These are phyloP conservation scores for Metschnikowia colocasiae DNA, from an alignment of 805 yeast species.

Conservation along the genomic window DNA sequence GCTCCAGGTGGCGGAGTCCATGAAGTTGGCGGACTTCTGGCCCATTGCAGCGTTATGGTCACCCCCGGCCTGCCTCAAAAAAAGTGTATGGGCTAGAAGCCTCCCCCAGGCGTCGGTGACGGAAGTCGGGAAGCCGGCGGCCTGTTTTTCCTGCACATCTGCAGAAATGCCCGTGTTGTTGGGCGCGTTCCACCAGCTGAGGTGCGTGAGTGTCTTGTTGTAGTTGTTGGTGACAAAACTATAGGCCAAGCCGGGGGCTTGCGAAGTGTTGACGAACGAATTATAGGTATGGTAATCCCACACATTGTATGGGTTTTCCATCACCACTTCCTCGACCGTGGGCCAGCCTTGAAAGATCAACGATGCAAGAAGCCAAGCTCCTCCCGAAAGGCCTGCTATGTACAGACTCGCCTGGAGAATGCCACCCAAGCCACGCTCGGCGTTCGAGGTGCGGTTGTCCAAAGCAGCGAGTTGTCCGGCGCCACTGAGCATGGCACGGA, in stretches of 20 bases:
- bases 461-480: constrained; percentile 20
- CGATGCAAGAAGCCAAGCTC: constrained; percentile 76
- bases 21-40: constrained; percentile 21
- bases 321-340: constrained; percentile 54
- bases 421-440: constrained; percentile 61
- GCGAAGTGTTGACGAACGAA: constrained; percentile 26
- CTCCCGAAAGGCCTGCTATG: constrained; percentile 77
- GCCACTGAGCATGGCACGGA: constrained; percentile 33
- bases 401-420: constrained; percentile 67
- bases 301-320: constrained; percentile 28
- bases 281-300: constrained; percentile 35
- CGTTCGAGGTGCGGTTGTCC: constrained; percentile 15
- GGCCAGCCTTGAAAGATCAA: constrained; percentile 70
- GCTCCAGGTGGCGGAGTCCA: constrained; percentile 29
- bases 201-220: constrained; percentile 26
- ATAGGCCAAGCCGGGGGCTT: constrained; percentile 12
- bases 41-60: neutral
- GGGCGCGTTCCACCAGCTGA: constrained; percentile 31
- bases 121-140: constrained; percentile 66
- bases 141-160: constrained; percentile 42
- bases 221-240: constrained; percentile 24
- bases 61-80: constrained; percentile 18
- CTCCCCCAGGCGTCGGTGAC: constrained; percentile 81
- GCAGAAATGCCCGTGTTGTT: constrained; percentile 45
- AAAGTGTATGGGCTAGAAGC: constrained; percentile 67